Conservation (phyloP, 1,284 basidiomycete species). For the Crepidotus sp. region DNA sequence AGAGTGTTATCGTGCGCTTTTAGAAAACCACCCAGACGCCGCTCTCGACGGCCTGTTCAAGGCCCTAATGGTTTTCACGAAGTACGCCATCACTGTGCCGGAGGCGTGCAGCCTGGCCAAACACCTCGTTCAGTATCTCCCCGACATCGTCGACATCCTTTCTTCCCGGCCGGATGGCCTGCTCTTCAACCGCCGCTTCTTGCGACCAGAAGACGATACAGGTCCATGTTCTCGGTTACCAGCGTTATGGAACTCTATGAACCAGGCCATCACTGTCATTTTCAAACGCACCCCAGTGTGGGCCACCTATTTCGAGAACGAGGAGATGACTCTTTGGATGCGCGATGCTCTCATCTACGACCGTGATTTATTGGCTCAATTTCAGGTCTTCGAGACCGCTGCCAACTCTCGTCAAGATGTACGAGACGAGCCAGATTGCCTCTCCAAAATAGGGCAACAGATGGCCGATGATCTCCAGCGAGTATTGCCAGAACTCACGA, state of each 20-base stretch:
- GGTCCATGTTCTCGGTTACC: constrained; percentile 47
- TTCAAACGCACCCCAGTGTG: constrained; percentile 78
- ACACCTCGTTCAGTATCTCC: constrained; percentile 82
- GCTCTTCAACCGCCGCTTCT: constrained; percentile 50
- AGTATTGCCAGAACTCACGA: constrained; percentile 68
- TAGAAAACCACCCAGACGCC: constrained; percentile 54
- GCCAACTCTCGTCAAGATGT: constrained; percentile 27
- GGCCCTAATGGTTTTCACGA: constrained; percentile 59
- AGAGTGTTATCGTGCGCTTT: constrained; percentile 76
- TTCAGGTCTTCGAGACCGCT: constrained; percentile 70
- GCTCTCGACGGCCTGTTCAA: constrained; percentile 62
- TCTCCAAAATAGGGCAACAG: constrained; percentile 48
- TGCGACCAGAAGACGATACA: constrained; percentile 35
- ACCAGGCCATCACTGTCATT: constrained; percentile 69
- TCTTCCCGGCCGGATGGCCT: constrained; percentile 67
- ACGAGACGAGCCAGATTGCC: constrained; percentile 7
- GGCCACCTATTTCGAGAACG: constrained; percentile 71
- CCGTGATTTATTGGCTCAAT: constrained; percentile 72
- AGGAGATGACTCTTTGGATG: constrained; percentile 93
- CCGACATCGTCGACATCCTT: constrained; percentile 83
- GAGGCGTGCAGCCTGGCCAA: constrained; percentile 84
- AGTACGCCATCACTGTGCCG: constrained; percentile 54
- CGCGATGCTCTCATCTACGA: constrained; percentile 91
- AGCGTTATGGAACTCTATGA: constrained; percentile 81
- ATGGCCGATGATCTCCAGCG: constrained; percentile 75